A percentile compares a stretch with the other conserved stretches of the same genome.
Evolutionary conservation across 1,284 basidiomycete species (phyloP).

Genomic region (Rhodotorula sp.): DNA sequence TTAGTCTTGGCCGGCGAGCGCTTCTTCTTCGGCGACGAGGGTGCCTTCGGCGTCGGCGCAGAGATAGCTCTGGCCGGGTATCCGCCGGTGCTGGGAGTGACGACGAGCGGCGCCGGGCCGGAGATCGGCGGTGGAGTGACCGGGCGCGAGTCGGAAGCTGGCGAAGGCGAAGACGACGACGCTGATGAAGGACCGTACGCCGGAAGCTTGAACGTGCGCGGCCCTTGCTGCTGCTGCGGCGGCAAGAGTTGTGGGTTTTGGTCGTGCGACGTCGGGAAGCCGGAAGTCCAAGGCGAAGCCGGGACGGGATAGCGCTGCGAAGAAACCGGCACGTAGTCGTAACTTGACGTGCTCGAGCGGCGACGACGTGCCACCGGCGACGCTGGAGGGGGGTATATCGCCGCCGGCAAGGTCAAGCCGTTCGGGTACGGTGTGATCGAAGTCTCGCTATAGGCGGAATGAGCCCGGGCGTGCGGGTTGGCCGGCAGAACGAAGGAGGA

Average conservation of each 20-base stretch:
- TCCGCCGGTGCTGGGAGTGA: background rate
- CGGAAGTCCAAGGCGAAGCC: background rate
- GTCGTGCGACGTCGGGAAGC: background rate
- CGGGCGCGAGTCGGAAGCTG: background rate
- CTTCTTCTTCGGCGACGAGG: constrained; percentile 13
- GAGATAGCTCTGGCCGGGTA: constrained; percentile 1
- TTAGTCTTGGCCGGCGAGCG: background rate
- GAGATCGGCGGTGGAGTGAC: constrained; percentile 10
- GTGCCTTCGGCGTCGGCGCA: background rate
- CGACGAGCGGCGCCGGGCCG: background rate
- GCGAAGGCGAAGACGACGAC: constrained; percentile 2
- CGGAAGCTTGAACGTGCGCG: background rate
- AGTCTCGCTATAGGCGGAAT: background rate
- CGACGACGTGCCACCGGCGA: background rate
- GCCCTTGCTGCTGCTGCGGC: background rate
- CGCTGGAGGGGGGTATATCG: background rate
- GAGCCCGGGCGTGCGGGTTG: constrained; percentile 1
- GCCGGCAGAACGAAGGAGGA: background rate
- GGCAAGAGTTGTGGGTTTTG: background rate
- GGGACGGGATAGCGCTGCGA: background rate
- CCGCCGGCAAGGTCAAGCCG: background rate
- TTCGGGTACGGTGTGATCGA: background rate
- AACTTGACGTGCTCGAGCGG: background rate
- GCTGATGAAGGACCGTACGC: background rate
- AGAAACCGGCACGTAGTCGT: background rate